phyloP scores from a whole-genome alignment of 2,329 filamentous ascomycete species.

The Trichoderma polysporum region DNA sequence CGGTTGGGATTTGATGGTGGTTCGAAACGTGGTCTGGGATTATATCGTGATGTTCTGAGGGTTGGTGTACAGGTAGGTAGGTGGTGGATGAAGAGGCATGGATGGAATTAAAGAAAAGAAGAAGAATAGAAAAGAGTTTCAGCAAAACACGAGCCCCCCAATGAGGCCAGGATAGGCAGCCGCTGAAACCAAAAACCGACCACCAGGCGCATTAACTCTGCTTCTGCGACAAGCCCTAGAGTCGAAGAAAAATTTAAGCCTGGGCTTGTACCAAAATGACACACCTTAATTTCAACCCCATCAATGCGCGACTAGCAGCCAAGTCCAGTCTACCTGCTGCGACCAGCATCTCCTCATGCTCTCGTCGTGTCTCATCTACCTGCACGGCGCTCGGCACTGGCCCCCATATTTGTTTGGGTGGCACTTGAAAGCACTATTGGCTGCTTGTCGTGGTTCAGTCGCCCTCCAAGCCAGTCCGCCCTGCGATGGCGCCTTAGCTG shows the following conservation, averaged over 20 bases:
- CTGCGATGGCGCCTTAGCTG: conserved; percentile 18
- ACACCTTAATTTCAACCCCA: conserved; percentile 18
- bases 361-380: conserved; percentile 2
- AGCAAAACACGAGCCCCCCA: not conserved
- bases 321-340: conserved; percentile 6
- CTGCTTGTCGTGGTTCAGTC: not conserved
- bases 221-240: conserved; percentile 1
- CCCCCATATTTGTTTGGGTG: conserved; percentile 14
- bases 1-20: not conserved
- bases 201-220: not conserved
- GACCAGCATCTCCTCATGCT: not conserved
- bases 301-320: conserved; percentile 8
- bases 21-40: no score
- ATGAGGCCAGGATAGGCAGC: not conserved
- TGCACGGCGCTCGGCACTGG: not conserved
- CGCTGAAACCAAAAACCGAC: not conserved
- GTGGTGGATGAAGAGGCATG: not conserved
- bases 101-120: not conserved
- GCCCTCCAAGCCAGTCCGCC: conserved; percentile 12
- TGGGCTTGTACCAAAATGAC: conserved; percentile 9
- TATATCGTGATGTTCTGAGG: not conserved
- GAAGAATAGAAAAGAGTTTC: not conserved
- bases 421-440: conserved; percentile 15
- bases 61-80: no score
- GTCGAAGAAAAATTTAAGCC: not conserved